Evolutionary conservation across 768 basidiomycete genomes (phyloP), one percentile per base, ranked within the genome.

Genomic region (Mycena kentingensis): DNA sequence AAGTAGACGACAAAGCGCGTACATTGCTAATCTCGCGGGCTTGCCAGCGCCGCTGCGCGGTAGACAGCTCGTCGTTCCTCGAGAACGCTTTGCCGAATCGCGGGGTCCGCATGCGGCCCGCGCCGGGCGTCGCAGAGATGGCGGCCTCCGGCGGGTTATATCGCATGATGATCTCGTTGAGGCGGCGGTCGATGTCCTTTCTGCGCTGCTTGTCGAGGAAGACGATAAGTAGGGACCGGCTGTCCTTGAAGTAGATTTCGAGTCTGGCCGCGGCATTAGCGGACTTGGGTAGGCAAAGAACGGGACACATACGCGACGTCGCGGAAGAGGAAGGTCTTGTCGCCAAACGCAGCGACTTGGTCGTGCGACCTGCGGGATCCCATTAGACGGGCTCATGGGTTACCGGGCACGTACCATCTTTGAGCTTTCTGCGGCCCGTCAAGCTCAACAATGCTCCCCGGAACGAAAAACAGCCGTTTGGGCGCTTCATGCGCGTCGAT

Each of bases 191-290:
- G 34, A 83, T 74, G 12, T 81, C 79, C 31, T 81, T 79, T 39
- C 90, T 78, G 43, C 81, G 81, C 55, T 79, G 73, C 62, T 83
- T 83, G 53, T 84, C 84, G 19, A 85, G 70, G 68, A 97, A 95
- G 2, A 94, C 88, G 26, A 92, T 76, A 19, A 98, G 74, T 38
- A 97, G 73, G 15, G 91, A 94, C 6, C 91, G 83, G 60, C 91
- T 93, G 61, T 98, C 95, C 61, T 84, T 87, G 77, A 97, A 93
- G 70, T 95, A 96, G 10, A 98, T 78, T 66, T 98, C 95, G 15
- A 97, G 74, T 0, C 92, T 94, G 55, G 8, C 31, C 29, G 15
- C 35, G 35, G 3, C 26, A 46, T 21, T 22, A 5, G 31, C 38
- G 29, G 41, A 27, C 44, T 50, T n/a, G 47, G 39, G 24, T 5